Conservation (phyloP, 192 early-diverging fungal species). For the Coemansia sp. region DNA sequence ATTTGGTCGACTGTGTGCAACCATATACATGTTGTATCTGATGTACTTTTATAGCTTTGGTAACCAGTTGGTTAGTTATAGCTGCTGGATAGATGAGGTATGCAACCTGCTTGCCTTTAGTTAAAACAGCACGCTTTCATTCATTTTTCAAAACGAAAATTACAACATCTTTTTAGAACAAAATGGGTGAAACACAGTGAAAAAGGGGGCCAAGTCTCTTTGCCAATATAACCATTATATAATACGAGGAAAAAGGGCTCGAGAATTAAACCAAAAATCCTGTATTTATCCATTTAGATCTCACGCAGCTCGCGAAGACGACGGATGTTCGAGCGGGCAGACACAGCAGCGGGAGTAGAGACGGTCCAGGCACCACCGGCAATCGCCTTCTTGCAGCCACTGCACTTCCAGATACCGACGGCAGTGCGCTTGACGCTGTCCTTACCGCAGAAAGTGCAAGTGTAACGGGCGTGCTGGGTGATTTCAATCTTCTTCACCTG, state of each 20-base stretch:
- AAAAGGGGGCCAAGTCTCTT: too few species aligned
- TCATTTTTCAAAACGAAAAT: too few species aligned
- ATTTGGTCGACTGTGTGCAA: too few species aligned
- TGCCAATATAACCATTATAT: too few species aligned
- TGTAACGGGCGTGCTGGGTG: constrained; percentile 99
- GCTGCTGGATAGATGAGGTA: too few species aligned
- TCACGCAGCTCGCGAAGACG: constrained; percentile 94
- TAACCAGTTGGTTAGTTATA: too few species aligned
- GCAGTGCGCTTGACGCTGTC: constrained; percentile 89
- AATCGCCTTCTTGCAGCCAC: constrained; percentile 88
- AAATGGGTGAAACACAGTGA: too few species aligned
- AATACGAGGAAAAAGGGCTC: background rate
- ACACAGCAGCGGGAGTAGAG: constrained; percentile 81
- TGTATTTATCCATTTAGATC: constrained; percentile 64
- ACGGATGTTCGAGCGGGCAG: constrained; percentile 92
- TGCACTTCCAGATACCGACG: constrained; percentile 99
- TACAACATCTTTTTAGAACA: too few species aligned
- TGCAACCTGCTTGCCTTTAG: too few species aligned
- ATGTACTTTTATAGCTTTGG: too few species aligned
- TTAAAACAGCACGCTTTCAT: too few species aligned
- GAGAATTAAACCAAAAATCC: background rate
- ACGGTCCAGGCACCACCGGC: constrained; percentile 97
- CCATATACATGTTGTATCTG: too few species aligned
- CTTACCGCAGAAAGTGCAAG: constrained; percentile 99
- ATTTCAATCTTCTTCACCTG: constrained; percentile 98